Evolutionary conservation across 179 eudicot genomes (phyloP).

Genomic region (Spinacia oleracea): DNA sequence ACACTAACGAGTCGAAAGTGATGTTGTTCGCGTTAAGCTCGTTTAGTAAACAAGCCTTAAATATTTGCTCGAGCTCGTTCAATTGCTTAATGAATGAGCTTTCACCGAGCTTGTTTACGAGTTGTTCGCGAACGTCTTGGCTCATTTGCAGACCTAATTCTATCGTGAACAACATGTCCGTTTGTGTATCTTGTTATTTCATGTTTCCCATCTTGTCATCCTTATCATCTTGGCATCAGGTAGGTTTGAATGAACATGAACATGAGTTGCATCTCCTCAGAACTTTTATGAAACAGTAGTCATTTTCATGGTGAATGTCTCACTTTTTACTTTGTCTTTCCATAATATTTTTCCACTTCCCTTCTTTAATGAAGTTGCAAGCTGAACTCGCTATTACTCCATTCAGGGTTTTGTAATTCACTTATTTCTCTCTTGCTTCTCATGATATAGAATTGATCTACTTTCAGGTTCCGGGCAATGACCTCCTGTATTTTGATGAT

Average conservation of each 20-base stretch:
- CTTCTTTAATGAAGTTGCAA: neutral
- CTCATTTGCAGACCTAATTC: too few relatives aligned
- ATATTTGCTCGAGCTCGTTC: too few relatives aligned
- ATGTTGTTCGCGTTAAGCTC: too few relatives aligned
- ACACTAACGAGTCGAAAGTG: too few relatives aligned
- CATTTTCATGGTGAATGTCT: neutral
- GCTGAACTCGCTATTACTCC: too few relatives aligned
- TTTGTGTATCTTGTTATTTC: neutral
- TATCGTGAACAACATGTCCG: neutral
- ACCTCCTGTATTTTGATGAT: slow-evolving; percentile 46
- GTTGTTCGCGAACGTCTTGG: too few relatives aligned
- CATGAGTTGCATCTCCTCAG: neutral
- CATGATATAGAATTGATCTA: slow-evolving; percentile 11
- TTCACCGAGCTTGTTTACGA: too few relatives aligned
- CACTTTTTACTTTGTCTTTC: neutral
- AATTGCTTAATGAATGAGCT: too few relatives aligned
- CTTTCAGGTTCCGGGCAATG: slow-evolving; percentile 50
- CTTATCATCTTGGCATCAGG: neutral
- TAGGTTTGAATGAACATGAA: neutral
- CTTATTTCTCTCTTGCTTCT: slow-evolving; percentile 2
- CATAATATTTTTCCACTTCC: neutral
- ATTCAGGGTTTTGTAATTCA: neutral
- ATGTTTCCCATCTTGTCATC: neutral
- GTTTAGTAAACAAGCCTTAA: too few relatives aligned
- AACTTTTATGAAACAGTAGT: neutral